Evolutionary conservation across 176 grass and related monocot genomes (phyloP).

Genomic region (Tillandsia leiboldiana): DNA sequence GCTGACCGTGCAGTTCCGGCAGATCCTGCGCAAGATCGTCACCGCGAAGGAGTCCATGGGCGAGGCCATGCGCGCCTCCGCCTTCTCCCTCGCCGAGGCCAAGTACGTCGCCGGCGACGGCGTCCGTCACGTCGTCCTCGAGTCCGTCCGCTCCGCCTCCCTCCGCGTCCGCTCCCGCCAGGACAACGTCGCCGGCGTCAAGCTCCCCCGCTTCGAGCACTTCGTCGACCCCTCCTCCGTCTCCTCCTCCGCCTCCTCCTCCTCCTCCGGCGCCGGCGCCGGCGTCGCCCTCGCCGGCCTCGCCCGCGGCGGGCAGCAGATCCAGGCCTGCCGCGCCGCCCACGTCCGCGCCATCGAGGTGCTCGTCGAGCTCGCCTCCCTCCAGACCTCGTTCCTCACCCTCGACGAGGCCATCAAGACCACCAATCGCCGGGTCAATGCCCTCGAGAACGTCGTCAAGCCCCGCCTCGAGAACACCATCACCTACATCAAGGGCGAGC

Average conservation of each 20-base stretch:
- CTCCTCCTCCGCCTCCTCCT: slow-evolving; percentile 15
- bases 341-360: slow-evolving; percentile 43
- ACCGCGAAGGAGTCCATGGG: slow-evolving; percentile 70
- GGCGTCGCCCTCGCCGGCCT: slow-evolving; percentile 47
- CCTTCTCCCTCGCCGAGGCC: slow-evolving; percentile 69
- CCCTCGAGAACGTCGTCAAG: slow-evolving; percentile 64
- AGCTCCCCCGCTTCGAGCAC: slow-evolving; percentile 58
- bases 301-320: slow-evolving; percentile 59
- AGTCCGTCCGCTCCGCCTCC: slow-evolving; percentile 42
- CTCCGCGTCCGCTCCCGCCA: slow-evolving; percentile 48
- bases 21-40: slow-evolving; percentile 65
- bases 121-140: slow-evolving; percentile 45
- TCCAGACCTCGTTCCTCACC: slow-evolving; percentile 80
- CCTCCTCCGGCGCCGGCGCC: slow-evolving; percentile 15
- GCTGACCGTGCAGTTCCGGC: slow-evolving; percentile 53
- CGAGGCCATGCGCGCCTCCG: slow-evolving; percentile 49
- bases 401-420: slow-evolving; percentile 77
- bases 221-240: slow-evolving; percentile 25
- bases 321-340: slow-evolving; percentile 46
- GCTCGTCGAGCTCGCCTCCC: slow-evolving; percentile 74
- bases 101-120: slow-evolving; percentile 47
- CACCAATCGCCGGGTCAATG: slow-evolving; percentile 71
- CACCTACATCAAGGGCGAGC: slow-evolving; percentile 51
- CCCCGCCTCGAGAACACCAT: slow-evolving; percentile 77
- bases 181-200: slow-evolving; percentile 78